Base-by-base conservation (phyloP, 75 land plant species). In the Larix kaempferi region DNA sequence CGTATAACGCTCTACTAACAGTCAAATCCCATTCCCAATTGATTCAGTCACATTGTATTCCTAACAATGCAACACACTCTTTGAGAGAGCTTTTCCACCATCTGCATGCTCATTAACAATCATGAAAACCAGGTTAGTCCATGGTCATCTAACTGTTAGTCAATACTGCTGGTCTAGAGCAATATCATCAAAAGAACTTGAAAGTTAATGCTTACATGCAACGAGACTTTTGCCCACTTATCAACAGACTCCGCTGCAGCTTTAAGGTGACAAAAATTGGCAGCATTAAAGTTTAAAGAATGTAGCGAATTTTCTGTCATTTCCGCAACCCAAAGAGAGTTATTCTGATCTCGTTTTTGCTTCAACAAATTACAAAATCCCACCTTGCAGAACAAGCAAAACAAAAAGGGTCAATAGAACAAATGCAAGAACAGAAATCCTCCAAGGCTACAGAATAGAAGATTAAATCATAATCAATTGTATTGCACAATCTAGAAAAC, bases 241-340 rank as follows among this genome's bases (percentile, higher is more conserved):
- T 74, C 27, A 57, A 74, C 81, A 59, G 77, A 67, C 1, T 57
- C 83, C 59, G 87, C 89, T 59, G 91, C 87, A 37, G 82, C 76
- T 59, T 80, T 85, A 12, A 93, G 78, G 60, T 93, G 91, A 52
- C 59, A 75, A 62, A 75, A 75, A n/a, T 33, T 15, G 23, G 80
- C 35, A 52, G 71, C 17, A 33, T 81, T 87, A 80, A 75, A 80
- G 74, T 59, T 80, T 17, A 82, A 57, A 59, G 77, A 82, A 79
- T 89, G 88, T 2, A 79, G 67, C 23, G 91, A 87, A 72, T 78
- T 78, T 74, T 93, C 89, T 19, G 90, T 80, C 59, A 91, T 88
- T 75, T 93, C 93, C 13, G 93, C 95, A 29, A 91, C 88, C 93
- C 95, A 93, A 39, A 93, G 66, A 72, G 69, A 74, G 77, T 93